Evolutionary conservation across 2,329 filamentous ascomycete genomes (phyloP), one percentile per base, ranked within the genome.

Genomic region (Fusarium avenaceum): DNA sequence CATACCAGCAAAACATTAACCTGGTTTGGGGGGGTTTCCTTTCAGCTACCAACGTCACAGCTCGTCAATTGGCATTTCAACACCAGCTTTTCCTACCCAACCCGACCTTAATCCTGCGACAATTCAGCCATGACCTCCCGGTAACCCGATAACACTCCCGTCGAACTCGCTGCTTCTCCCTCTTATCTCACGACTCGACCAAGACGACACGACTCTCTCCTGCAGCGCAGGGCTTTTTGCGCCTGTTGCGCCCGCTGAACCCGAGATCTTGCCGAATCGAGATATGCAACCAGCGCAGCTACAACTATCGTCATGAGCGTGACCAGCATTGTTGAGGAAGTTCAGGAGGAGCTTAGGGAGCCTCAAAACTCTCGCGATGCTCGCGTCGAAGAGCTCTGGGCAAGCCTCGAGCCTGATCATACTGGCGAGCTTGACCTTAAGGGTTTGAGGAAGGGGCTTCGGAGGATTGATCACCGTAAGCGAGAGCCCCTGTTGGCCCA

Each of bases 381-480:
- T 79, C 88, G 94, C 75, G 88, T 97, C 74, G 90, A 93, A 81
- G 86, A 89, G 78, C 87, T 98, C 75, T 98, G 95, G 94, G 84
- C 83, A 76, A 90, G 88, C 75, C 87, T 99, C 71, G 94, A 97
- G 79, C 90, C 90, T 70, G 87, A 89, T 69, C 85, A 86, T 61
- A 89, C 90, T 73, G 93, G 93, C 61, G 90, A 93, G 78, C 85
- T 99, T 73, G 94, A 98, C 80, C 84, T 96, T 69, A 89, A 91
- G 78, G 94, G 89, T 32, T 83, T 99, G 72, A 91, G 94, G 81
- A 92, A 89, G 81, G 96, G 95, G 6, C 82, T 99, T 76, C 89
- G 85, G 78, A 92, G 90, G 80, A 93, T 98, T 75, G 94, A 98
- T 79, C 96, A 99, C 79, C 96, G 94, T 97, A 76, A 81, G 84